Evolutionary conservation across 106 monocot genomes (phyloP).

Genomic region (Dioscorea dumetorum): DNA sequence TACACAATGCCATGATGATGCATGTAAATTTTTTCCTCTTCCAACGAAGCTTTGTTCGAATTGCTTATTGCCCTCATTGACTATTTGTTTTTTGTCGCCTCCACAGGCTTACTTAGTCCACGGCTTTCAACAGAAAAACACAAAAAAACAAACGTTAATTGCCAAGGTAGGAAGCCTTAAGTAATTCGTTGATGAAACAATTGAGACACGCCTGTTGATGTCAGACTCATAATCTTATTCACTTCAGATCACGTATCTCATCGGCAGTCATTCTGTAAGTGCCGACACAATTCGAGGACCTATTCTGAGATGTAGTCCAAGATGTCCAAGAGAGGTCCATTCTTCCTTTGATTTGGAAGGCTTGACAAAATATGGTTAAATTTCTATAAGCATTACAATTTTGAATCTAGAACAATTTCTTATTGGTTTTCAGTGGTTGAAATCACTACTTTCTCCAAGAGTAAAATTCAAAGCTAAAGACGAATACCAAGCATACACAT

Average conservation of each 20-base stretch:
- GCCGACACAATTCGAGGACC: conserved; percentile 62
- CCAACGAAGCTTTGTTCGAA: background rate
- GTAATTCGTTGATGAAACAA: background rate
- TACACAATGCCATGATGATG: conserved; percentile 94
- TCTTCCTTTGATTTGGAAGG: too few species aligned
- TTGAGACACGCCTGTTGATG: background rate
- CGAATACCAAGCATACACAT: conserved; percentile 57
- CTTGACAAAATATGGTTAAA: too few species aligned
- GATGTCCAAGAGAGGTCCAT: conserved; percentile 68
- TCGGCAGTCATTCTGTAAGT: conserved; percentile 62
- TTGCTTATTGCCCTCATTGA: too few species aligned
- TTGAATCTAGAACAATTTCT: background rate
- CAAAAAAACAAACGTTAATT: conserved; percentile 45
- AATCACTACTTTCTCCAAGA: conserved; percentile 45
- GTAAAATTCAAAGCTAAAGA: conserved; percentile 52
- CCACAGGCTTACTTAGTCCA: conserved; percentile 69
- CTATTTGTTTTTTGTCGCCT: background rate
- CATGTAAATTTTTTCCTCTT: conserved; percentile 45
- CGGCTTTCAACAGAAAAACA: conserved; percentile 62
- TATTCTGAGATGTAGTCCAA: conserved; percentile 64
- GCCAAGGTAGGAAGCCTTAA: conserved; percentile 40
- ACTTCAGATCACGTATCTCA: conserved; percentile 56
- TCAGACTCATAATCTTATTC: conserved; percentile 8
- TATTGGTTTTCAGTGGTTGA: conserved; percentile 37
- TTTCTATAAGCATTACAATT: too few species aligned